These are phyloP conservation scores for Aspergillus diversus DNA, from an alignment of 495 filamentous ascomycete genomes.

Conservation along the genomic window DNA sequence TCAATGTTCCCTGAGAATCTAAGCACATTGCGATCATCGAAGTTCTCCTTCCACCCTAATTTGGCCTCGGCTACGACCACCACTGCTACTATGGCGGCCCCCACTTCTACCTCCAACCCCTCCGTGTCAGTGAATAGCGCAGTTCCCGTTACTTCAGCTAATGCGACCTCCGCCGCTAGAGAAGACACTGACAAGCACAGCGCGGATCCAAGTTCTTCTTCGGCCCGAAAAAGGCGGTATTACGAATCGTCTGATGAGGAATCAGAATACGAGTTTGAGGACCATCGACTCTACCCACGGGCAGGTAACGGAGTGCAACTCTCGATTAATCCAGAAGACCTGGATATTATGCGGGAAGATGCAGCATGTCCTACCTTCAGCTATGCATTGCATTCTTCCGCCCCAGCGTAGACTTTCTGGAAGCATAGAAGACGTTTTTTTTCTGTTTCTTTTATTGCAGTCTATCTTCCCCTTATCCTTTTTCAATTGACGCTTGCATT, in stretches of 20 bases:
- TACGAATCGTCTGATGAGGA: conserved; percentile 31
- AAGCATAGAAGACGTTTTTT: conserved; percentile 10
- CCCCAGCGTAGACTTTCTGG: conserved; percentile 18
- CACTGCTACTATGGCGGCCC: background rate
- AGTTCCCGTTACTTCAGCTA: background rate
- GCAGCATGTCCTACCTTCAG: conserved; percentile 48
- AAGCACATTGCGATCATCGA: conserved; percentile 28
- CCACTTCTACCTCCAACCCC: conserved; percentile 6
- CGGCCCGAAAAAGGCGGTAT: conserved; percentile 14
- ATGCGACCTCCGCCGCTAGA: background rate
- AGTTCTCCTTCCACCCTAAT: conserved; percentile 23
- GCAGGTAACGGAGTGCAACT: conserved; percentile 57
- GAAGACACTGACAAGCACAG: conserved; percentile 1
- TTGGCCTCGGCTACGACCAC: background rate
- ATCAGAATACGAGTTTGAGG: conserved; percentile 43
- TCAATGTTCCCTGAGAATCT: conserved; percentile 47
- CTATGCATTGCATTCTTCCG: conserved; percentile 36
- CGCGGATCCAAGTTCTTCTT: conserved; percentile 7
- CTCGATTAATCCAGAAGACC: conserved; percentile 37
- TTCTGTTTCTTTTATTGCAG: background rate
- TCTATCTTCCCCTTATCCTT: background rate
- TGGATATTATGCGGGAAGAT: conserved; percentile 50
- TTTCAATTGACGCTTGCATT: too few species aligned
- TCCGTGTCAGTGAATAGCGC: conserved; percentile 19
- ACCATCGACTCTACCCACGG: conserved; percentile 67